phyloP scores from a whole-genome alignment of 192 early-diverging fungal genomes.

The Coemansia sp. region DNA sequence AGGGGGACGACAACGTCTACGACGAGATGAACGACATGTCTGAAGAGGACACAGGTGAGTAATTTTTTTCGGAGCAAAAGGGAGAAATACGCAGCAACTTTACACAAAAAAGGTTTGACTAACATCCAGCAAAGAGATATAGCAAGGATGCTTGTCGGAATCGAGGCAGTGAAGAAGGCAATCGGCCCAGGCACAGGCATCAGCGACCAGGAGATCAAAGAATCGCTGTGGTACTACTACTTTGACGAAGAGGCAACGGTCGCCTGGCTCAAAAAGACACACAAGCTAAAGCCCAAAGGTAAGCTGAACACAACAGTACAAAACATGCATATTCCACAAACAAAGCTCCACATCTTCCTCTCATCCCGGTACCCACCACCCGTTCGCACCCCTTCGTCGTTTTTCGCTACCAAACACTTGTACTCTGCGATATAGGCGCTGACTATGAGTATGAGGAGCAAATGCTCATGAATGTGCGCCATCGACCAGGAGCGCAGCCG shows the following conservation, averaged over 20 bases:
- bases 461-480: conserved; percentile 15
- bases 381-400: no score
- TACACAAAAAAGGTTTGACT: no score
- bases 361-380: no score
- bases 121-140: conserved; percentile 1
- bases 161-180: conserved; percentile 58
- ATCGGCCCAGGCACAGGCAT: conserved; percentile 59
- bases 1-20: conserved; percentile 20
- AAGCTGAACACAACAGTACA: no score
- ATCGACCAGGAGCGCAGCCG: conserved; percentile 28
- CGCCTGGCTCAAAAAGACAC: conserved; percentile 58
- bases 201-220: conserved; percentile 63
- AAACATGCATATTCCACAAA: no score
- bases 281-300: conserved; percentile 42
- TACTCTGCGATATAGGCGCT: neutral
- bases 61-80: no score
- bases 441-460: conserved; percentile 11
- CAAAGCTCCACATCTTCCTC: no score
- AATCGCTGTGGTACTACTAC: conserved; percentile 71
- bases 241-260: conserved; percentile 68
- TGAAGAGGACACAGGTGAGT: conserved; percentile 44
- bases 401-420: conserved; percentile 2
- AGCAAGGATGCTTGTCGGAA: conserved; percentile 55
- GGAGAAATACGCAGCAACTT: no score
- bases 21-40: conserved; percentile 49